These are phyloP conservation scores for Aspergillus saccharolyticus DNA, from an alignment of 495 filamentous ascomycete species.

Conservation along the genomic window DNA sequence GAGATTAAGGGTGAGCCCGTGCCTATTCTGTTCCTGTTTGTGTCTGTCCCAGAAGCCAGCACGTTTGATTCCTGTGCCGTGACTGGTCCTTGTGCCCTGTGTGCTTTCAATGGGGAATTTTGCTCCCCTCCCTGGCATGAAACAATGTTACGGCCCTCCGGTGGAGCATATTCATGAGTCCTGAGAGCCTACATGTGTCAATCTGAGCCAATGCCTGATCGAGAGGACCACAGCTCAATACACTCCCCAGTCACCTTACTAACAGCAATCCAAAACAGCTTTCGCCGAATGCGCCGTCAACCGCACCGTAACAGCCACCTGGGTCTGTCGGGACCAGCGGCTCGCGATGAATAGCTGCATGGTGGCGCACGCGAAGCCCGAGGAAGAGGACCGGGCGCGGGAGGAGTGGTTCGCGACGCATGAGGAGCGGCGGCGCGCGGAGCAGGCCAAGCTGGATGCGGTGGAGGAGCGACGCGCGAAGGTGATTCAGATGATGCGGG, in stretches of 20 bases:
- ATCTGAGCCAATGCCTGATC: too few relatives aligned
- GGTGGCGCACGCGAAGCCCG: conserved; percentile 74
- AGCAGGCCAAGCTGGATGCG: conserved; percentile 52
- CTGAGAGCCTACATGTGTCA: too few relatives aligned
- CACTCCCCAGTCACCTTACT: background rate
- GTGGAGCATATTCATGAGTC: too few relatives aligned
- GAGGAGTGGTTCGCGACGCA: conserved; percentile 87
- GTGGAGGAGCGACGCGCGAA: conserved; percentile 44
- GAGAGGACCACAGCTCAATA: background rate
- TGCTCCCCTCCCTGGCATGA: too few relatives aligned
- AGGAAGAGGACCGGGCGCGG: conserved; percentile 80
- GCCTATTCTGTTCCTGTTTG: too few relatives aligned
- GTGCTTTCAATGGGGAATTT: too few relatives aligned
- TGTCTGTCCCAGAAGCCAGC: too few relatives aligned
- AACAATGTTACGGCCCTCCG: too few relatives aligned
- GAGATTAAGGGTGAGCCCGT: conserved; percentile 97
- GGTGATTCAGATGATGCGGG: conserved; percentile 50
- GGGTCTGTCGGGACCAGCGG: conserved; percentile 73
- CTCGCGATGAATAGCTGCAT: conserved; percentile 92
- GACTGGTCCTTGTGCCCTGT: too few relatives aligned
- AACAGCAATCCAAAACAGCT: conserved; percentile 41
- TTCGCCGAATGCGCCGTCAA: conserved; percentile 85
- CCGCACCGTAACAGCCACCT: conserved; percentile 79
- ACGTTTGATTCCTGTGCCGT: too few relatives aligned
- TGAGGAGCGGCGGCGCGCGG: conserved; percentile 58